Percentiles rank a stretch among this genome's conserved stretches.
Conservation (phyloP, 2,329 filamentous ascomycete genomes). For the Scedosporium boydii region DNA sequence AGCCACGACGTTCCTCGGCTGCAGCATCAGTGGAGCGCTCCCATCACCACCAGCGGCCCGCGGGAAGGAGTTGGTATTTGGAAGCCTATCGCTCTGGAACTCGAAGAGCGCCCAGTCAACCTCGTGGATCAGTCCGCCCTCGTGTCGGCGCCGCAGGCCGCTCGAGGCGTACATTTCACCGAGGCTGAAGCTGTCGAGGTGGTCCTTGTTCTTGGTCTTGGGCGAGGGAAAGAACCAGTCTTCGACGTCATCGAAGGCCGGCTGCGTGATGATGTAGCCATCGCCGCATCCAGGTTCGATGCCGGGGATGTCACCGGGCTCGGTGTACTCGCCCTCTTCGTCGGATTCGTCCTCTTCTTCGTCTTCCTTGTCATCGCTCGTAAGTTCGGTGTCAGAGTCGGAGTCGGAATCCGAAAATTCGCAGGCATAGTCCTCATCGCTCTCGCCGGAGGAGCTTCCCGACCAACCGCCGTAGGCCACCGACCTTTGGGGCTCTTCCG, state of each 20-base stretch:
- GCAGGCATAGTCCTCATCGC: conserved; percentile 46
- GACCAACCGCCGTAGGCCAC: conserved; percentile 6
- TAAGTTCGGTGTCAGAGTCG: conserved; percentile 43
- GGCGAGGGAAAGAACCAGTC: conserved; percentile 72
- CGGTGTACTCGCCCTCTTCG: conserved; percentile 45
- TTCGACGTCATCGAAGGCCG: conserved; percentile 78
- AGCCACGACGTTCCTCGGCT: conserved; percentile 50
- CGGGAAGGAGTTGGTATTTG: conserved; percentile 62
- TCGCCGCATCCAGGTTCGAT: conserved; percentile 66
- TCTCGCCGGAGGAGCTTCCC: conserved; percentile 20
- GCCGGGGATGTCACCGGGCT: conserved; percentile 69
- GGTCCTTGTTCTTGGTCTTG: conserved; percentile 66
- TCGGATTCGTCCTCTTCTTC: conserved; percentile 41
- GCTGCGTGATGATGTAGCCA: conserved; percentile 78
- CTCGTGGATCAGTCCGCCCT: conserved; percentile 69
- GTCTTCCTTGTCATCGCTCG: conserved; percentile 38
- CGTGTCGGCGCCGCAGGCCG: conserved; percentile 69
- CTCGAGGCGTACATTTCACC: conserved; percentile 85
- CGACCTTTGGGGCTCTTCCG: not conserved
- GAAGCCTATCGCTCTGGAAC: conserved; percentile 61
- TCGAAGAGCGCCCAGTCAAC: conserved; percentile 93
- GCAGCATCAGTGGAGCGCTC: conserved; percentile 18
- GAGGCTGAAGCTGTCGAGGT: conserved; percentile 70
- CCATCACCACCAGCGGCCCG: conserved; percentile 11
- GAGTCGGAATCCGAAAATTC: conserved; percentile 56